Conservation (phyloP, 1,284 basidiomycete genomes). For the Marasmius sp. region DNA sequence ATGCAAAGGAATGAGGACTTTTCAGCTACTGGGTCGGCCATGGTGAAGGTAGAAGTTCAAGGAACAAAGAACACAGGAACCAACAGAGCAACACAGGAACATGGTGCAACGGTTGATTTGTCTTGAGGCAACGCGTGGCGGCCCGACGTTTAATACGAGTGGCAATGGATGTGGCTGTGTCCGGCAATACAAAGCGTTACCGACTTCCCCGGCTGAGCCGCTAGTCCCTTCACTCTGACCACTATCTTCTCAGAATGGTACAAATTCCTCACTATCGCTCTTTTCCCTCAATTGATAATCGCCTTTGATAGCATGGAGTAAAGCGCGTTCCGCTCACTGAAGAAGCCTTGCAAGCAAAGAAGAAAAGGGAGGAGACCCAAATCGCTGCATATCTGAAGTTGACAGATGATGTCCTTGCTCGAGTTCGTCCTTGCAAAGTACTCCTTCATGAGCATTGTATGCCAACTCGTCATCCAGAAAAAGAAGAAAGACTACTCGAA, state of each 20-base stretch:
- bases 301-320: neutral
- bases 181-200: neutral
- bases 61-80: neutral
- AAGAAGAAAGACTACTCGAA: constrained; percentile 60
- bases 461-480: constrained; percentile 51
- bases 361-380: constrained; percentile 59
- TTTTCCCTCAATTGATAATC: neutral
- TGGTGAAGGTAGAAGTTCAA: constrained; percentile 14
- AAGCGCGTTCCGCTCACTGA: neutral
- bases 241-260: neutral
- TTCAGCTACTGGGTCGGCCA: constrained; percentile 66
- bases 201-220: neutral
- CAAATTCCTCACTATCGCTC: neutral
- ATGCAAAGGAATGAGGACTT: constrained; percentile 75
- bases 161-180: too few species aligned
- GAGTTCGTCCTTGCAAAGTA: constrained; percentile 43
- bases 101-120: neutral
- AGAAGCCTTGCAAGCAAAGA: neutral
- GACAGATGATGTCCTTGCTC: constrained; percentile 61
- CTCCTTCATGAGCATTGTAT: neutral
- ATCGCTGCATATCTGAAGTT: constrained; percentile 76
- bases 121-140: too few species aligned
- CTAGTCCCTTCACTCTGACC: neutral
- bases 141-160: too few species aligned
- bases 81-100: neutral